Evolutionary conservation across 1,284 basidiomycete genomes (phyloP), one percentile per base, ranked within the genome.

Genomic region (Moesziomyces parantarcticus): DNA sequence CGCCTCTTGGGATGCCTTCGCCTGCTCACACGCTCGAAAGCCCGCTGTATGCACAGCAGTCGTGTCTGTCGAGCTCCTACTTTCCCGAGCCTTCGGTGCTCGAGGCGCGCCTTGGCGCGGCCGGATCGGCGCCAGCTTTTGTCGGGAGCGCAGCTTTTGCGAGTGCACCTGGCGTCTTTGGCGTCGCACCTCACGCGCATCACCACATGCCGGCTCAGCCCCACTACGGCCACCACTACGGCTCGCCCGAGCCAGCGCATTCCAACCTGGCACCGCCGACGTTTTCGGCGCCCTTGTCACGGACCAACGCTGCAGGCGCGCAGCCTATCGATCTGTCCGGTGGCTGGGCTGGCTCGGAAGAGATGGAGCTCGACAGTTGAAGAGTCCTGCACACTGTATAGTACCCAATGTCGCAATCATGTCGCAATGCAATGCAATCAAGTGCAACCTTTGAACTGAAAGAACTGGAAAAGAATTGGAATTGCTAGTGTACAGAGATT

Each of bases 281-380:
- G n/a, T n/a, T 48, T 5, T 14, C 43, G 21, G 43, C 16, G 18
- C 11, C 4, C 21, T 41, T 21, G 16, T 41, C 53, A 5, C 46
- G 36, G 34, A 29, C n/a, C 21, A 23, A 60, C 23, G 39, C 48
- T 25, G 16, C 48, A 18, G 63, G 59, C 34, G 59, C 64, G 5
- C 70, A 73, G 23, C 63, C 64, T 9, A 55, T 64, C 47, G 64
- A 67, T 43, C 49, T 61, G 16, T 68, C 65, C 2, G 51, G 56
- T 3, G 39, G 50, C 49, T 58, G 61, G 22, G 70, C 54, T 2
- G 53, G 61, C 1, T 53, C 70, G 18, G 70, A 73, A 49, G 60
- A 68, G 46, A 73, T 73, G 70, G 70, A 73, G 8, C 65, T 73
- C 20, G 70, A 73, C 44, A 56, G 55, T 21, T 70, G 40, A 63